Conservation (phyloP, 225 moss, liverwort and hornwort species). For the Takakia lepidozioides region DNA sequence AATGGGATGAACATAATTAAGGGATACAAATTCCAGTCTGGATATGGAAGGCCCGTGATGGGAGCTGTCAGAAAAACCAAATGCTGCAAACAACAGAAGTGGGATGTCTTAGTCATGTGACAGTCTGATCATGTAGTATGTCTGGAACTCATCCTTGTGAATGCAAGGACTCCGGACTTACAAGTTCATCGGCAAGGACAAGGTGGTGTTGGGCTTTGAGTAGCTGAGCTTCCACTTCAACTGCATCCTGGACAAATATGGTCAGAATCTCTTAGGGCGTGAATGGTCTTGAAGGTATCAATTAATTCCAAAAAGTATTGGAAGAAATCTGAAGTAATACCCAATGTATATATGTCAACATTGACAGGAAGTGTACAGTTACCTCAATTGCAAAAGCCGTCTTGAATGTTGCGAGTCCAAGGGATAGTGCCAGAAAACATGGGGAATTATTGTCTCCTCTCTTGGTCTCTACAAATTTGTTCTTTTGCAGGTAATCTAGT, state of each 20-base stretch:
- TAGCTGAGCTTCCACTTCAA: background rate
- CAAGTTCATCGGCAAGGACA: constrained; percentile 4
- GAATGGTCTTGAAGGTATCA: no score
- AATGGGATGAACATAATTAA: no score
- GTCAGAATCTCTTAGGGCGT: no score
- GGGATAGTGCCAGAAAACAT: background rate
- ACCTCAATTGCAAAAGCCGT: constrained; percentile 1
- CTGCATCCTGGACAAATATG: no score
- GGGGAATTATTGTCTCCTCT: background rate
- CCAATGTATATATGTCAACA: no score
- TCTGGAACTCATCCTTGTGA: no score
- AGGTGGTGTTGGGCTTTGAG: constrained; percentile 2
- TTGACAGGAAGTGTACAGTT: no score
- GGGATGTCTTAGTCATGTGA: no score
- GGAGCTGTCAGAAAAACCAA: constrained; percentile 4
- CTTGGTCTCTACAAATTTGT: background rate
- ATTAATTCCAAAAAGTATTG: no score
- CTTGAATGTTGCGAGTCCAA: constrained; percentile 5
- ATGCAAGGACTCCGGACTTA: background rate
- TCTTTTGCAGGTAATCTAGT: background rate
- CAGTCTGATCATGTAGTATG: no score
- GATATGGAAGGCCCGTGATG: constrained; percentile 2
- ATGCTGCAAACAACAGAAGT: constrained; percentile 1
- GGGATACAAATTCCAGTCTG: constrained; percentile 3
- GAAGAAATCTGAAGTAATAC: no score